Evolutionary conservation across 768 basidiomycete species (phyloP), one percentile per base, ranked within the genome.

Genomic region (Mycena albidolilacea): DNA sequence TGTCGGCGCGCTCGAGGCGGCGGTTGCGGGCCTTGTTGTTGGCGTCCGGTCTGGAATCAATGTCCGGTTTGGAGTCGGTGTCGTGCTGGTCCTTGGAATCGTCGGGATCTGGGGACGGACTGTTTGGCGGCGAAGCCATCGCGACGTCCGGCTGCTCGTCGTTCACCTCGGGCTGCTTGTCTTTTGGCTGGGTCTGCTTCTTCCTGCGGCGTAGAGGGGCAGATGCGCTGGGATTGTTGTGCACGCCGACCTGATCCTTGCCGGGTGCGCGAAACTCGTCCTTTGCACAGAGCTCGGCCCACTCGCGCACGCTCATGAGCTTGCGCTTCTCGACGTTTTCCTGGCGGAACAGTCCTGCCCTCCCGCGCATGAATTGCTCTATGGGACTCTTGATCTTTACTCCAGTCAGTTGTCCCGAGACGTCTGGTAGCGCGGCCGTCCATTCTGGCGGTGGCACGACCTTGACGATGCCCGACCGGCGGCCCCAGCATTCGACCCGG

Each of bases 381-480:
- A 99, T 99, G 2, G 98, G 97, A 17, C 90, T 90, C 83, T 90
- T 92, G 72, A 99, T 93, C 80, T 93, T 93, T 71, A 98, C 90
- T 7, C 86, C 77, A 12, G 87, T 85, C 23, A 99, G 87, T 72
- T 95, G 91, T n/a, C 89, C 85, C 21, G 88, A 88, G 60, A 97
- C 84, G 7, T 91, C 80, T 8, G 96, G 96, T 23, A 98, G 84
- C 2, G 92, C 82, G 64, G 90, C 89, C 37, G 88, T 88, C 97
- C 96, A 99, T 86, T 97, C 95, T 77, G 91, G 90, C 6, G 97
- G 97, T 39, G 97, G 97, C 71, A 99, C 93, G 74, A 99, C 90
- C 83, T 99, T 99, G 72, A 97, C 93, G 75, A 99, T 97, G 30
- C 98, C 98, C 75, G 95, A 96, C 69, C 87, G 87, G 79, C 87